Base-by-base conservation (phyloP, 441 rosid genomes). In the Mallotus repandus region DNA sequence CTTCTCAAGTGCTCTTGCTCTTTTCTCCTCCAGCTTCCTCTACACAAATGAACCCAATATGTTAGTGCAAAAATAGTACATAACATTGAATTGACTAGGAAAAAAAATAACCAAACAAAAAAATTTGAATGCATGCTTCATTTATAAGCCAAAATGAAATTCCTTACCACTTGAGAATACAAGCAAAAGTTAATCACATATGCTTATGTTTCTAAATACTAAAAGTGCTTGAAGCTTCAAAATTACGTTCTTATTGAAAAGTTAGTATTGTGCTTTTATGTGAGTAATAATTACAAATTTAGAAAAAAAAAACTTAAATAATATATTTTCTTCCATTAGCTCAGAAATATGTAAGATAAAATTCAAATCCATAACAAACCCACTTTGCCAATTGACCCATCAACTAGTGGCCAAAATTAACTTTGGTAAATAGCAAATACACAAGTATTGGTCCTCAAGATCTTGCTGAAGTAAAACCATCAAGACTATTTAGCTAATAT, bases 21-120 rank as follows among this genome's bases (percentile, higher is more conserved):
- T 87, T 69, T 89, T 95, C 85, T 95, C 98, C 75, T 95, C 99
- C 52, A 95, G 78, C 73, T 91, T 95, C 88, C 99, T 95, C 99
- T 95, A 66, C 82, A 76, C 62, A 68, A 16, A 29, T 59, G 6
- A 56, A 54, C 12, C 46, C 12, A 22, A 10, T 4, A 25, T 15
- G 15, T 48, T 11, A 32, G 8, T n/a, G 32, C 56, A 4, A 15
- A 45, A 48, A 45, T 19, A 18, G 14, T 25, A 63, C 9, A 61
- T n/a, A 61, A 0, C 19, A 19, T 58, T 58, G 18, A 38, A 15
- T 38, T 38, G 35, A 57, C 35, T 14, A 22, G 18, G 4, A 11
- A 12, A 14, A 22, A 45, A 22, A 29, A 9, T 55, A 60, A 66
- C 21, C 14, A 46, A 54, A 25, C 6, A 21, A n/a, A n/a, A 48